These are phyloP conservation scores for Neoboletus magnificus DNA, from an alignment of 768 basidiomycete genomes.

Conservation along the genomic window DNA sequence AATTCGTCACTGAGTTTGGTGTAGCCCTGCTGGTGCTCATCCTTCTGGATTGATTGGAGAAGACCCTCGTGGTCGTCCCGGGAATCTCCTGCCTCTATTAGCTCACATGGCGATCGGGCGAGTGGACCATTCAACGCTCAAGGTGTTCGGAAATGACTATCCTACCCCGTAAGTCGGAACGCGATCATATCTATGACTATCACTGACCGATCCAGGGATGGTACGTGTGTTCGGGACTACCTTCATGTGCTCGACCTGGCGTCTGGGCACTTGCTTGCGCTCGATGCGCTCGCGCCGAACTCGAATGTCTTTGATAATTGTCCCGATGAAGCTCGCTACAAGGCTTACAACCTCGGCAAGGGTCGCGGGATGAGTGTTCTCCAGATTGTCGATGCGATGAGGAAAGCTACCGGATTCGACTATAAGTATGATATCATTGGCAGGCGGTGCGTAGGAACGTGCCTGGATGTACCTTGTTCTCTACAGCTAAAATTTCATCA, in stretches of 20 bases:
- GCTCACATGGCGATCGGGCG: slow-evolving; percentile 94
- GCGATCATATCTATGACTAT: too few relatives aligned
- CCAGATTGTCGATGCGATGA: slow-evolving; percentile 94
- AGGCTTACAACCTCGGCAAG: slow-evolving; percentile 96
- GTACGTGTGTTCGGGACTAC: slow-evolving; percentile 97
- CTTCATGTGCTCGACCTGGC: slow-evolving; percentile 93
- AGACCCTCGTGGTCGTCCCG: slow-evolving; percentile 93
- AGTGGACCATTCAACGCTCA: slow-evolving; percentile 61
- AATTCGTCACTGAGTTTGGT: slow-evolving; percentile 2
- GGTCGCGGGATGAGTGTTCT: slow-evolving; percentile 91
- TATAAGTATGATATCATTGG: slow-evolving; percentile 90
- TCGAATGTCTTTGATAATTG: slow-evolving; percentile 56
- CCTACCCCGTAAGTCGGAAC: slow-evolving; percentile 70
- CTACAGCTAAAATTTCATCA: slow-evolving; percentile 2
- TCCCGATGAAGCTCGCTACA: slow-evolving; percentile 60
- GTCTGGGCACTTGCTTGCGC: slow-evolving; percentile 87
- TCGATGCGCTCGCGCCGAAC: slow-evolving; percentile 71
- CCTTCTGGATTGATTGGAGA: slow-evolving; percentile 94
- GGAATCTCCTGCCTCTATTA: slow-evolving; percentile 89
- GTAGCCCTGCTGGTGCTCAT: slow-evolving; percentile 95
- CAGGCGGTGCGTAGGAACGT: slow-evolving; percentile 60
- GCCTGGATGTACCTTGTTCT: not conserved
- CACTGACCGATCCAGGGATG: slow-evolving; percentile 55
- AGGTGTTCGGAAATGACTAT: slow-evolving; percentile 97
- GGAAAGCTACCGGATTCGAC: slow-evolving; percentile 80